Base-by-base conservation (phyloP, 2,329 filamentous ascomycete species). In the Xylariales sp. region DNA sequence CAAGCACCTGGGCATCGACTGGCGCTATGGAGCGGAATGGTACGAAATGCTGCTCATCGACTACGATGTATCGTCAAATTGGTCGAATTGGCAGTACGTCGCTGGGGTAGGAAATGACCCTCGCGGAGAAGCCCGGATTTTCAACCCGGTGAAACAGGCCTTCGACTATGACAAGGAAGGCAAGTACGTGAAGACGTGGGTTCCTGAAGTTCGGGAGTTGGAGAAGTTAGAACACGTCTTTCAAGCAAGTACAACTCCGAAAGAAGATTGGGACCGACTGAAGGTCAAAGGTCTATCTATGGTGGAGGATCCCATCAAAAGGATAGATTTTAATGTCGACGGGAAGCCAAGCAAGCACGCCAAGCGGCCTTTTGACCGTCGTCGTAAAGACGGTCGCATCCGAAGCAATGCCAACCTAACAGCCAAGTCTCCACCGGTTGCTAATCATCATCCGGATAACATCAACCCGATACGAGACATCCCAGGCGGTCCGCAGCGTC, bases 71-170 rank as follows among this genome's bases (percentile, higher is more conserved):
- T 78, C 75, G 12, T 83, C 74, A 42, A 90, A 90, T 48, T 91
- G 85, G 85, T 80, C 80, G 8, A 89, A 88, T 51, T 90, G 85
- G 86, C 85, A 89, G 57, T 91, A 91, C 44, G 77, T 87, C 1
- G 74, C 85, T 0, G 86, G 86, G 0, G 84, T 91, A 0, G 86
- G 87, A 6, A 90, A 89, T 46, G 85, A 91, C 48, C 86, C 85
- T 0, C 67, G 85, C 16, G 79, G 81, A 6, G 76, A 84, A 5
- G 76, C 76, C 0, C 69, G 86, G n/a, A 76, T 85, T 12, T 90
- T 90, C 68, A 91, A 91, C 51, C 85, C 85, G 0, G 78, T 91
- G 33, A 90, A 90, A 57, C 86, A 91, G 56, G 83, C 80, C 0
- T 76, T 85, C 29, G 84, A 89, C 46, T 90, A 91, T 52, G 86